Evolutionary conservation across 768 basidiomycete genomes (phyloP).

Genomic region (Mycena amicta): DNA sequence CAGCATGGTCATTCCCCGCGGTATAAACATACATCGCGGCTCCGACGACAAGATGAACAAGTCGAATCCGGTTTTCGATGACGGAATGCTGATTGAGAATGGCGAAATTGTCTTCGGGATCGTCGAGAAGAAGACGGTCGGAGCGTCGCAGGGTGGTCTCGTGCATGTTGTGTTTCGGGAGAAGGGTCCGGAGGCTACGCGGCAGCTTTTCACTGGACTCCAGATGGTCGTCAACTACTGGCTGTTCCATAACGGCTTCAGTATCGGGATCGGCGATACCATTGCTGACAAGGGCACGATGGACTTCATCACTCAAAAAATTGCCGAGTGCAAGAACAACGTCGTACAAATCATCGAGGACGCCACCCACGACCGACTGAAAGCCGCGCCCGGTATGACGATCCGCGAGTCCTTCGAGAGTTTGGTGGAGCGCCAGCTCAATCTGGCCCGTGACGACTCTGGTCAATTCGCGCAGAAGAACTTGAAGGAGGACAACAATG

Average conservation of each 20-base stretch:
- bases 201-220: conserved; percentile 90
- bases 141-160: conserved; percentile 65
- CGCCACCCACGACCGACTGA: conserved; percentile 84
- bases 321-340: conserved; percentile 75
- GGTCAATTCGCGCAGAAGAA: conserved; percentile 97
- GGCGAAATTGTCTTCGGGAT: conserved; percentile 53
- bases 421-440: conserved; percentile 86
- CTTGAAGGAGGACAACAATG: conserved; percentile 98
- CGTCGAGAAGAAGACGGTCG: conserved; percentile 99
- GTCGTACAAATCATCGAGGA: conserved; percentile 81
- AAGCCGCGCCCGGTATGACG: conserved; percentile 95
- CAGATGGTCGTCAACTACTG: conserved; percentile 98
- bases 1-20: conserved; percentile 88
- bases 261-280: conserved; percentile 98
- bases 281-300: conserved; percentile 91
- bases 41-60: not conserved
- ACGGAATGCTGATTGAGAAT: conserved; percentile 77
- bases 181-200: conserved; percentile 73
- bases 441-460: conserved; percentile 91
- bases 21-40: conserved; percentile 85
- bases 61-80: conserved; percentile 70
- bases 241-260: conserved; percentile 99
- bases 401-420: conserved; percentile 98
- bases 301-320: conserved; percentile 81
- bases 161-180: not conserved